Conservation (phyloP, 2,329 filamentous ascomycete species). For the Clarireedia hainanense region DNA sequence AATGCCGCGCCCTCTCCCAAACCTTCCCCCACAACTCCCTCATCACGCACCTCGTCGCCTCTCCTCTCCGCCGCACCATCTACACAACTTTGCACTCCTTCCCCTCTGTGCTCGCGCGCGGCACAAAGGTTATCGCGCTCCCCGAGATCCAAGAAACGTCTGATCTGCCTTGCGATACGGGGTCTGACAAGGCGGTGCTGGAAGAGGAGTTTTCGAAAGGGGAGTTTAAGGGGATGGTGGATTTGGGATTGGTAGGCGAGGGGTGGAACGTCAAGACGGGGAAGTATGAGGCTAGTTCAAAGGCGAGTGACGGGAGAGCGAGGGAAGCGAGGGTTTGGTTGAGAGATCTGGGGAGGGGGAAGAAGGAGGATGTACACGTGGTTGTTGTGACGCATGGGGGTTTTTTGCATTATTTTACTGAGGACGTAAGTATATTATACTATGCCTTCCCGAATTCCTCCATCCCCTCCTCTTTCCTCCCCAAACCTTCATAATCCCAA, state of each 20-base stretch:
- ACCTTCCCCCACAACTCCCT: conserved; percentile 57
- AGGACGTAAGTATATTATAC: conserved; percentile 49
- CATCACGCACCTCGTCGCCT: conserved; percentile 66
- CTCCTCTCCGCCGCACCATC: conserved; percentile 73
- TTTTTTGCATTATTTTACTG: conserved; percentile 76
- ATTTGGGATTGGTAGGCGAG: neutral
- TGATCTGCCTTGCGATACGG: conserved; percentile 67
- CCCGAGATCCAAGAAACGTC: conserved; percentile 76
- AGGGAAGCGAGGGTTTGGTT: conserved; percentile 53
- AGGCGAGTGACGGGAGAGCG: conserved; percentile 37
- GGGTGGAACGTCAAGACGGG: conserved; percentile 21
- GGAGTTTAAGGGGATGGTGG: conserved; percentile 9
- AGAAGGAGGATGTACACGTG: conserved; percentile 51
- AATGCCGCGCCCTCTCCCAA: conserved; percentile 58
- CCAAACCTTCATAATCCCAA: neutral
- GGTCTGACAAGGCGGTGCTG: conserved; percentile 49
- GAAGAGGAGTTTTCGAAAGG: conserved; percentile 47
- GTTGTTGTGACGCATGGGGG: conserved; percentile 76
- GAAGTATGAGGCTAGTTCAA: conserved; percentile 26
- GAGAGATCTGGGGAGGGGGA: conserved; percentile 31
- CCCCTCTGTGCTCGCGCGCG: conserved; percentile 41
- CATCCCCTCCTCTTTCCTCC: neutral
- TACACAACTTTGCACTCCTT: conserved; percentile 70
- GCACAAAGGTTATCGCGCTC: conserved; percentile 48
- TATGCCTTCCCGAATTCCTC: no score